A percentile compares a stretch with the other conserved stretches of the same genome.
Conservation (phyloP, 495 filamentous ascomycete genomes). For the Bombardia bombarda region DNA sequence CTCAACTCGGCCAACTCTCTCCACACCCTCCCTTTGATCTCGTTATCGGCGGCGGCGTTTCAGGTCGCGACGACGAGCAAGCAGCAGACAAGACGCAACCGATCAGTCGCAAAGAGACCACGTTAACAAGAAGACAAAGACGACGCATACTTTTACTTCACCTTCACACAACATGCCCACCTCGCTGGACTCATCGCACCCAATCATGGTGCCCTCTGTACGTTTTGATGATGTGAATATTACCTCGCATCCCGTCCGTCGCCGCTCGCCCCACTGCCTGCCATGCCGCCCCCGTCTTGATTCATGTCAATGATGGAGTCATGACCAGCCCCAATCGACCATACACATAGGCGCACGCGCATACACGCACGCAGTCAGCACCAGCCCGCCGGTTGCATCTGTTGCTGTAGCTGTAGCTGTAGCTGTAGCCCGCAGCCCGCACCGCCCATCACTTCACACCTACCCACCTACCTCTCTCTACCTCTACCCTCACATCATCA, state of each 20-base stretch:
- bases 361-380: no score
- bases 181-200: constrained; percentile 65
- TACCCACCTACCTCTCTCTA: no score
- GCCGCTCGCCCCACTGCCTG: constrained; percentile 1
- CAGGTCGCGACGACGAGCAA: background rate
- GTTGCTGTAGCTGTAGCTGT: no score
- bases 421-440: no score
- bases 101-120: background rate
- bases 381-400: no score
- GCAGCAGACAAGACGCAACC: background rate
- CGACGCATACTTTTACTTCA: no score
- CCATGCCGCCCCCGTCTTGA: background rate
- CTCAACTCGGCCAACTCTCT: background rate
- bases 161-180: constrained; percentile 40
- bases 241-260: constrained; percentile 6
- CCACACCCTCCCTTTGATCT: background rate
- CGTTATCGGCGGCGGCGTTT: background rate
- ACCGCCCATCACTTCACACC: no score
- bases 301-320: no score
- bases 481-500: no score
- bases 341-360: background rate
- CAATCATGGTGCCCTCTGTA: constrained; percentile 72
- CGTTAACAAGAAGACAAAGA: background rate
- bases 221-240: constrained; percentile 21
- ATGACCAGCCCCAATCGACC: no score